Evolutionary conservation across 2,329 filamentous ascomycete genomes (phyloP).

Genomic region (Pyrenophora seminiperda): DNA sequence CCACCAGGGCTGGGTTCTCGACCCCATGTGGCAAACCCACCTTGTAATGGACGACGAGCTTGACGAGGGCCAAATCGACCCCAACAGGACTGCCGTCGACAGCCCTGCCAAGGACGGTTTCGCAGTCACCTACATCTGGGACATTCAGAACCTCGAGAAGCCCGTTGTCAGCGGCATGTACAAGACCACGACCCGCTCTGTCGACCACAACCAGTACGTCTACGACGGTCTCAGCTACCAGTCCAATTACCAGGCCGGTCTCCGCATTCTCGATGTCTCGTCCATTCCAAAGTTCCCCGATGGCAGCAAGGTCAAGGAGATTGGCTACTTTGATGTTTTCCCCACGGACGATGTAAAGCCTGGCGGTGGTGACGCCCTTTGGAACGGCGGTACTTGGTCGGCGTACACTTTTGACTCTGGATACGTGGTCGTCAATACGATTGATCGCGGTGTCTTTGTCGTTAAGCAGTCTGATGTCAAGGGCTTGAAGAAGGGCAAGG

Average conservation of each 20-base stretch:
- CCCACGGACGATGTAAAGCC: slow-evolving; percentile 47
- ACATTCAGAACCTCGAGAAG: slow-evolving; percentile 45
- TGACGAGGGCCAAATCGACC: slow-evolving; percentile 45
- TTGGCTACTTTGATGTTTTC: slow-evolving; percentile 52
- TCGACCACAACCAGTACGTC: slow-evolving; percentile 57
- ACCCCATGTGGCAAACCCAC: slow-evolving; percentile 44
- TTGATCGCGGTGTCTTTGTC: slow-evolving; percentile 51
- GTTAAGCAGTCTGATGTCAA: slow-evolving; percentile 32
- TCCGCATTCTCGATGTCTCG: slow-evolving; percentile 51
- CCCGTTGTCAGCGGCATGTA: slow-evolving; percentile 51
- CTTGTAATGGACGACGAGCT: slow-evolving; percentile 48
- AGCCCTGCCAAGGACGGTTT: slow-evolving; percentile 42
- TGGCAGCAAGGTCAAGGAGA: slow-evolving; percentile 48
- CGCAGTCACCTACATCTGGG: slow-evolving; percentile 46
- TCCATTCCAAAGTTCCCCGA: slow-evolving; percentile 47
- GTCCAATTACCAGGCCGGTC: slow-evolving; percentile 52
- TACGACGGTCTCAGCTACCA: slow-evolving; percentile 50
- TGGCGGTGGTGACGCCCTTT: slow-evolving; percentile 45
- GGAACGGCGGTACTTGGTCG: slow-evolving; percentile 52
- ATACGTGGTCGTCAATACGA: slow-evolving; percentile 56
- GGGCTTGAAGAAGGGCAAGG: slow-evolving; percentile 32
- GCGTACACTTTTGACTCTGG: slow-evolving; percentile 51
- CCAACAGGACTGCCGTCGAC: slow-evolving; percentile 29
- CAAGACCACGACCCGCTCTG: slow-evolving; percentile 46
- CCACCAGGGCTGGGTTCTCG: slow-evolving; percentile 63